These are phyloP conservation scores for Cymodocea nodosa DNA, from an alignment of 116 monocot genomes.

Conservation along the genomic window DNA sequence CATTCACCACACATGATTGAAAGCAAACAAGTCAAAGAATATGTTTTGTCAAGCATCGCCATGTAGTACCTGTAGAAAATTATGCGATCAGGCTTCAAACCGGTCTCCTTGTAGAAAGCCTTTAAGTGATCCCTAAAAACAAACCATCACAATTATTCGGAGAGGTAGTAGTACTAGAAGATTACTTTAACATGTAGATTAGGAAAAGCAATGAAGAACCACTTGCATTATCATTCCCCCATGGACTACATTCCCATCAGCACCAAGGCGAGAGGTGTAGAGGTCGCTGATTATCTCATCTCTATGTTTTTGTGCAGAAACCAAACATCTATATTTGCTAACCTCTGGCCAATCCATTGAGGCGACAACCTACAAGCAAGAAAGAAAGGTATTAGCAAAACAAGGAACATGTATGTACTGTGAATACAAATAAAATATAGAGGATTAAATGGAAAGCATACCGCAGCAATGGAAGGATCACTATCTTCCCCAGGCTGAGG, in stretches of 20 bases:
- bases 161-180: not conserved
- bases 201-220: not conserved
- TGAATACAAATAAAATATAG: too few species aligned
- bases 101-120: slow-evolving; percentile 20
- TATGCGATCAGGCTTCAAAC: slow-evolving; percentile 30
- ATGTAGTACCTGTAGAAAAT: slow-evolving; percentile 53
- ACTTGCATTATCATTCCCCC: slow-evolving; percentile 16
- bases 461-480: slow-evolving; percentile 13
- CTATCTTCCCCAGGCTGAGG: slow-evolving; percentile 16
- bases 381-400: too few species aligned
- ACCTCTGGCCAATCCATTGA: too few species aligned
- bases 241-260: not conserved
- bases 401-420: too few species aligned
- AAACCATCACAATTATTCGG: not conserved
- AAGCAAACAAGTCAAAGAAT: not conserved
- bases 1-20: not conserved
- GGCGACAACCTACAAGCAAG: too few species aligned
- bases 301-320: slow-evolving; percentile 54
- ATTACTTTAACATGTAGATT: not conserved
- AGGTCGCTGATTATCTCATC: slow-evolving; percentile 69
- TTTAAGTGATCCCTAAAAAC: slow-evolving; percentile 31
- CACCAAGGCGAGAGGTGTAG: slow-evolving; percentile 3
- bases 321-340: too few species aligned
- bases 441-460: not conserved
- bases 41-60: not conserved